Evolutionary conservation across 1,284 basidiomycete species (phyloP), one percentile per base, ranked within the genome.

Genomic region (Tilletia caries): DNA sequence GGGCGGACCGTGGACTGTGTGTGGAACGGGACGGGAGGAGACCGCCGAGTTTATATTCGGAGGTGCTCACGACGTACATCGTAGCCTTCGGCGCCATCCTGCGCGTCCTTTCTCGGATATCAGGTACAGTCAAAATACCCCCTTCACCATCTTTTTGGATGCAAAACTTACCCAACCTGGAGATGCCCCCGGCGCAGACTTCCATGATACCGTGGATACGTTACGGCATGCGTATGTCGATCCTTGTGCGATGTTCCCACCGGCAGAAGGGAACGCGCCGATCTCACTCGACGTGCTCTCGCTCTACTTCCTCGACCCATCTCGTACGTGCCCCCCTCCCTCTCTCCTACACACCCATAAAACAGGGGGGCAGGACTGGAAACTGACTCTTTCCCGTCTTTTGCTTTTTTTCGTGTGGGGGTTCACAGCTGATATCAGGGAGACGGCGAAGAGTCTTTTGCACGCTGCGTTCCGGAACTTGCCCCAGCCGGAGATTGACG

Each of bases 381-480:
- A n/a, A n/a, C n/a, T n/a, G n/a, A n/a, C n/a, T n/a, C n/a, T n/a
- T n/a, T n/a, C n/a, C n/a, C n/a, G n/a, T n/a, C n/a, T n/a, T n/a
- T n/a, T n/a, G n/a, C n/a, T n/a, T n/a, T n/a, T n/a, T n/a, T n/a
- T n/a, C n/a, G n/a, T n/a, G n/a, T n/a, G n/a, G n/a, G n/a, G n/a
- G n/a, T n/a, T n/a, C 8, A 58, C 29, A 62, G 58, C 32, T 23
- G 58, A 33, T 29, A 62, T 62, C 15, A 27, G 58, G 10, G 58
- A 62, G 29, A 34, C 58, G 15, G 58, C 58, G 4, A 86, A 90
- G 60, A 84, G 89, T 13, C 84, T 95, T 0, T 92, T 95, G 70
- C 91, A 92, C 62, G 88, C 91, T 13, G 87, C 89, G 0, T 84
- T 93, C 0, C 87, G 88, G 2, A 86, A 87, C 41, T 84, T 93